Evolutionary conservation across 23 red algal genomes (phyloP).

Genomic region (Rhodosorus marinus): DNA sequence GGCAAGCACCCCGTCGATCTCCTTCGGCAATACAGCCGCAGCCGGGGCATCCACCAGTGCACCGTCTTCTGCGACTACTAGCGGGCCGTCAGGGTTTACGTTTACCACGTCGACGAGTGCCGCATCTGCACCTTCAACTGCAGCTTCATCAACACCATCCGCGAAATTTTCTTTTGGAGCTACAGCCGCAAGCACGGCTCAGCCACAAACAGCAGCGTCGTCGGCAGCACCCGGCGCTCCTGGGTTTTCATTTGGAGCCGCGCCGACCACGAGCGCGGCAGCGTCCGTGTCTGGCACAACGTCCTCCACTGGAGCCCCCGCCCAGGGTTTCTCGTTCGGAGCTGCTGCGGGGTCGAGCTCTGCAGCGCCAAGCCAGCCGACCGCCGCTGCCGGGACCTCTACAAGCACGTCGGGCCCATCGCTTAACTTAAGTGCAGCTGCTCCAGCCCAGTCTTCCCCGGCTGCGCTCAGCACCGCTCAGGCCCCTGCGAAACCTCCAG

Average conservation of each 20-base stretch:
- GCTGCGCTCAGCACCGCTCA: not conserved
- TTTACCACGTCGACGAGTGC: not conserved
- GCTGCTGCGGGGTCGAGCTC: too few species aligned
- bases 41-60: too few species aligned
- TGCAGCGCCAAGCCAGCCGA: too few species aligned
- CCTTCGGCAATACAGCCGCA: not conserved
- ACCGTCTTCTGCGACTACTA: not conserved
- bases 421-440: not conserved
- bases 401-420: not conserved
- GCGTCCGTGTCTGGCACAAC: not conserved
- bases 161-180: not conserved
- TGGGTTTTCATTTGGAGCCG: not conserved
- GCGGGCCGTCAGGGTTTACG: not conserved
- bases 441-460: not conserved
- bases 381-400: not conserved
- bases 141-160: not conserved
- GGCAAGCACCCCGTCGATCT: not conserved
- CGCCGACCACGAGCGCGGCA: not conserved
- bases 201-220: not conserved
- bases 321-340: not conserved
- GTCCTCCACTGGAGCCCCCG: not conserved
- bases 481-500: slow-evolving; percentile 7
- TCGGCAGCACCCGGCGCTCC: slow-evolving; percentile 7
- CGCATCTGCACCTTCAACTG: not conserved
- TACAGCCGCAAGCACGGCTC: not conserved